A percentile compares a stretch with the other conserved stretches of the same genome.
These are phyloP conservation scores for Coemansia sp. DNA, from an alignment of 192 early-diverging fungal genomes.

Conservation along the genomic window DNA sequence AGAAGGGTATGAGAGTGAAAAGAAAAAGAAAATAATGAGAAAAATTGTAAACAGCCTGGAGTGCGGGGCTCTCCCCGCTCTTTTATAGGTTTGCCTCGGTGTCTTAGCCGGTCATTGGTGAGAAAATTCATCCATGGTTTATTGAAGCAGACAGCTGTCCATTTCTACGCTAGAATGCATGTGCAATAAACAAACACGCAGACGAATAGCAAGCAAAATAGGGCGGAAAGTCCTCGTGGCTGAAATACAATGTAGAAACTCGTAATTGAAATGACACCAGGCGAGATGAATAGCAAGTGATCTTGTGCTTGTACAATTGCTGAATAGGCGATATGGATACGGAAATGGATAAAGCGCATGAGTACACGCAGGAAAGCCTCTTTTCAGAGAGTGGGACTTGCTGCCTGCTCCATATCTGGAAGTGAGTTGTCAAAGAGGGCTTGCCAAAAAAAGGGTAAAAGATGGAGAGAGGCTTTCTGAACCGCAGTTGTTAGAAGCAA, in stretches of 20 bases:
- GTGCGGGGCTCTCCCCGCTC: not conserved
- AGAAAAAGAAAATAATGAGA: not conserved
- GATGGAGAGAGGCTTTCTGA: not conserved
- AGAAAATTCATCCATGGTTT: not conserved
- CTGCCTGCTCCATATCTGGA: not conserved
- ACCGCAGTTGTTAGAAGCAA: not conserved
- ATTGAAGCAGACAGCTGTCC: not conserved
- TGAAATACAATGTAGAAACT: not conserved
- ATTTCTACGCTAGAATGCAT: slow-evolving; percentile 5
- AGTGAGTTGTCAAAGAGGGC: not conserved
- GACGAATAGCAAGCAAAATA: not conserved
- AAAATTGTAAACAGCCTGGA: not conserved
- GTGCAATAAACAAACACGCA: not conserved
- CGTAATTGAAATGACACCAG: not conserved
- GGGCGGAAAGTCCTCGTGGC: not conserved
- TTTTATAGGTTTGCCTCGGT: not conserved
- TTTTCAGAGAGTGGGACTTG: not conserved
- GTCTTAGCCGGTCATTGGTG: not conserved
- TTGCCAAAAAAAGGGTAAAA: not conserved
- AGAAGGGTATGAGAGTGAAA: not conserved
- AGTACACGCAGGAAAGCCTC: not conserved
- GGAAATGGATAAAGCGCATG: not conserved
- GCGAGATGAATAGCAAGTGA: not conserved
- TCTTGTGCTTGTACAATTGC: slow-evolving; percentile 1
- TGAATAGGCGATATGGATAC: not conserved